Evolutionary conservation across 1,139 yeast genomes (phyloP).

Genomic region (Saccharomyces uvarum): DNA sequence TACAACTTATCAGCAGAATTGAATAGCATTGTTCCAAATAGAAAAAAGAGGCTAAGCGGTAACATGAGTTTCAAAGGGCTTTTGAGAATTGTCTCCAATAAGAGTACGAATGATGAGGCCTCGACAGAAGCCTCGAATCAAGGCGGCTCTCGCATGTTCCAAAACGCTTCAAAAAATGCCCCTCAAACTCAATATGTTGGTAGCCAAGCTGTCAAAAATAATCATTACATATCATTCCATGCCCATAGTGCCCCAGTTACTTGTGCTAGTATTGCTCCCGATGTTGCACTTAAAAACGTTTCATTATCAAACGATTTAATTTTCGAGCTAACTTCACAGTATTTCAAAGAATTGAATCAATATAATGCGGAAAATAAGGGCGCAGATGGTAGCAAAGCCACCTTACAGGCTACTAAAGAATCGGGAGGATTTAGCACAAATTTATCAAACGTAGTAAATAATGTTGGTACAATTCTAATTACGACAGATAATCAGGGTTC

Average conservation of each 20-base stretch:
- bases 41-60: constrained; percentile 21
- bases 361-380: not conserved
- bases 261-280: constrained; percentile 74
- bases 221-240: constrained; percentile 61
- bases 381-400: not conserved
- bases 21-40: constrained; percentile 46
- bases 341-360: constrained; percentile 17
- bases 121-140: not conserved
- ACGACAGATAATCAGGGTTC: constrained; percentile 71
- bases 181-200: not conserved
- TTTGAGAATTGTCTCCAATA: constrained; percentile 1
- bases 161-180: not conserved
- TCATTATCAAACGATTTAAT: constrained; percentile 74
- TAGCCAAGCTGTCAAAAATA: constrained; percentile 23
- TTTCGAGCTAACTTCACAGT: constrained; percentile 49
- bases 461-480: constrained; percentile 43
- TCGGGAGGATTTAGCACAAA: constrained; percentile 5
- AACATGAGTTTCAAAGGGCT: constrained; percentile 2
- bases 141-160: not conserved
- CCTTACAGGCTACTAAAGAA: not conserved
- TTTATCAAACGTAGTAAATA: constrained; percentile 21
- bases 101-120: not conserved
- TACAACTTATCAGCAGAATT: constrained; percentile 1
- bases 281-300: constrained; percentile 53
- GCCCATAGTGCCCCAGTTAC: constrained; percentile 73